These are phyloP conservation scores for Scheffersomyces parashehatae DNA, from an alignment of 1,139 yeast genomes.

Conservation along the genomic window DNA sequence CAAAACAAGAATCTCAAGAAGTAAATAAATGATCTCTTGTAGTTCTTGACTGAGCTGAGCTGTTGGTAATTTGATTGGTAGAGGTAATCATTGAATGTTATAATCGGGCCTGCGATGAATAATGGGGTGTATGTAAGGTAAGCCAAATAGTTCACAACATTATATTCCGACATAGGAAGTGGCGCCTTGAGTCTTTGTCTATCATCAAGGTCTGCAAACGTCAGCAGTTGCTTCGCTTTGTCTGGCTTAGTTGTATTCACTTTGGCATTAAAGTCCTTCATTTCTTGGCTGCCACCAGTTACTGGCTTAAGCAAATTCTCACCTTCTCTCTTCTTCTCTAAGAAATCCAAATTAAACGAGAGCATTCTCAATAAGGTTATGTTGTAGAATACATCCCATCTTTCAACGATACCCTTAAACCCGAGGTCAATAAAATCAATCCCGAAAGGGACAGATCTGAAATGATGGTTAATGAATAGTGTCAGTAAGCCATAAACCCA, in stretches of 20 bases:
- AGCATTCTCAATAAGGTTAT: constrained; percentile 82
- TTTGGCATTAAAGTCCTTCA: constrained; percentile 3
- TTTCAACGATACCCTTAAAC: constrained; percentile 69
- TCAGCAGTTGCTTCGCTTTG: background rate
- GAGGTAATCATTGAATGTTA: constrained; percentile 88
- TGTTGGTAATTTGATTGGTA: constrained; percentile 60
- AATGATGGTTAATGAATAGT: constrained; percentile 74
- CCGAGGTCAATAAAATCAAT: constrained; percentile 54
- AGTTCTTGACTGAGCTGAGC: constrained; percentile 50
- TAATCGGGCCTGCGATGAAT: constrained; percentile 91
- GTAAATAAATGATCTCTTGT: constrained; percentile 57
- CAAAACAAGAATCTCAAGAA: constrained; percentile 71
- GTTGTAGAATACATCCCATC: constrained; percentile 97
- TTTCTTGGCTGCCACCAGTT: background rate
- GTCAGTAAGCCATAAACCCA: constrained; percentile 82
- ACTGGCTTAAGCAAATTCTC: constrained; percentile 1
- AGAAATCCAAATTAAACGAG: constrained; percentile 78
- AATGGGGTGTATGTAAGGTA: constrained; percentile 85
- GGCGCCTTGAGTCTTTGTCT: constrained; percentile 69
- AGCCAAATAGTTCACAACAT: constrained; percentile 63
- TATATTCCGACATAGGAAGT: constrained; percentile 60
- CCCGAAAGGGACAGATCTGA: constrained; percentile 55
- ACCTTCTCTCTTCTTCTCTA: constrained; percentile 39
- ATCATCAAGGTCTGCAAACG: constrained; percentile 48
- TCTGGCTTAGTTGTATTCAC: constrained; percentile 1